These are phyloP conservation scores for Sclerotinia subarctica DNA, from an alignment of 2,329 filamentous ascomycete species.

Conservation along the genomic window DNA sequence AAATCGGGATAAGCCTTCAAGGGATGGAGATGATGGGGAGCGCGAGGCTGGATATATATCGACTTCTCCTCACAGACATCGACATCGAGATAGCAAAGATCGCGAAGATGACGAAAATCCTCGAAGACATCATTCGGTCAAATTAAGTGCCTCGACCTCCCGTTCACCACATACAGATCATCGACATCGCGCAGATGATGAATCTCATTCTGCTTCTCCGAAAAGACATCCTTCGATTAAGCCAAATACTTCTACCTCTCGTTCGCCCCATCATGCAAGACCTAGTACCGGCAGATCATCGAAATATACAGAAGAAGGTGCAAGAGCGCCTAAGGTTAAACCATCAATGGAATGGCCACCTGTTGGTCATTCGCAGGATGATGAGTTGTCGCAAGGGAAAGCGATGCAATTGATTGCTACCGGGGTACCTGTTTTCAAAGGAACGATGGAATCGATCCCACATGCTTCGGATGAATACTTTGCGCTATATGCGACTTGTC, in stretches of 20 bases:
- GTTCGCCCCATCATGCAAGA: conserved; percentile 12
- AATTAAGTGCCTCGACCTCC: conserved; percentile 9
- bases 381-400: conserved; percentile 51
- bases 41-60: neutral
- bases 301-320: conserved; percentile 11
- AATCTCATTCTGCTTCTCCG: conserved; percentile 2
- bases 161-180: conserved; percentile 13
- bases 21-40: neutral
- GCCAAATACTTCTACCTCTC: neutral
- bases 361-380: conserved; percentile 46
- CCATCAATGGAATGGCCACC: conserved; percentile 57
- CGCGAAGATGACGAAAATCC: conserved; percentile 11
- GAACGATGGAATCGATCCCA: conserved; percentile 52
- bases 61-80: neutral
- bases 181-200: conserved; percentile 9
- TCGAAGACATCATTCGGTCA: conserved; percentile 9
- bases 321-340: neutral
- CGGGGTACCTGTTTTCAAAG: conserved; percentile 56
- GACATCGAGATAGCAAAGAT: conserved; percentile 1
- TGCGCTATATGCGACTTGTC: conserved; percentile 52
- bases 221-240: conserved; percentile 11
- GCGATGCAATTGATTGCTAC: conserved; percentile 57
- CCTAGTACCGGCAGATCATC: conserved; percentile 16
- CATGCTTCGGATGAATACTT: conserved; percentile 54
- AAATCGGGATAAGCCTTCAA: conserved; percentile 3